A percentile compares a stretch with the other conserved stretches of the same genome.
Conservation (phyloP, 208 protist genomes). For the Naegleria fowleri region DNA sequence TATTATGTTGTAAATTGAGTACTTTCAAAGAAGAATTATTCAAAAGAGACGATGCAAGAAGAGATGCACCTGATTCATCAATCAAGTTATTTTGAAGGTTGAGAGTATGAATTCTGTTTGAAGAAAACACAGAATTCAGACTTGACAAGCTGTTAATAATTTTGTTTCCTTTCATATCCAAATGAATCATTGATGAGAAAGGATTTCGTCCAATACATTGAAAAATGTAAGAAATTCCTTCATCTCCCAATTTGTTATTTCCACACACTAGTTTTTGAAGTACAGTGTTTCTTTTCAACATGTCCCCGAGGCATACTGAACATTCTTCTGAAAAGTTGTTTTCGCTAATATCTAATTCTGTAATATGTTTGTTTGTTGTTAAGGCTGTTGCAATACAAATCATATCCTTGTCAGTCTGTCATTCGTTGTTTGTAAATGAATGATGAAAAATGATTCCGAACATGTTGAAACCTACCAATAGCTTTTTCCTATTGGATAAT, state of each 20-base stretch:
- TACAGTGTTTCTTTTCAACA: neutral
- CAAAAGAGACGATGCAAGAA: neutral
- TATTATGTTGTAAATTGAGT: slow-evolving; percentile 21
- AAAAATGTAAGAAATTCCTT: neutral
- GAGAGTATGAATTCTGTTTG: neutral
- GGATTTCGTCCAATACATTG: neutral
- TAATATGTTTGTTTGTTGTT: neutral
- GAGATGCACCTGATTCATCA: neutral
- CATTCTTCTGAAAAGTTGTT: neutral
- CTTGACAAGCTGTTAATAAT: neutral
- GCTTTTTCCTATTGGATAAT: slow-evolving; percentile 17
- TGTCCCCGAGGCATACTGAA: neutral
- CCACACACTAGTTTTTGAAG: neutral
- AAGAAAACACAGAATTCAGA: neutral
- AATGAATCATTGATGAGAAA: neutral
- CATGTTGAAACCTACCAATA: neutral
- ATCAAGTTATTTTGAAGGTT: neutral
- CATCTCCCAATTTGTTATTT: slow-evolving; percentile 1
- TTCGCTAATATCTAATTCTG: neutral
- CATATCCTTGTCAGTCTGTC: neutral
- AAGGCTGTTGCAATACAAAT: neutral
- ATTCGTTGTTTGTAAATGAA: neutral
- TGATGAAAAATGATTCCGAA: too few species aligned
- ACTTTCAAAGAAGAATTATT: neutral
- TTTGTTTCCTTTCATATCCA: neutral